A percentile compares a stretch with the other conserved stretches of the same genome.
Evolutionary conservation across 306 rosid species (phyloP).

Genomic region (Cucurbita moschata): DNA sequence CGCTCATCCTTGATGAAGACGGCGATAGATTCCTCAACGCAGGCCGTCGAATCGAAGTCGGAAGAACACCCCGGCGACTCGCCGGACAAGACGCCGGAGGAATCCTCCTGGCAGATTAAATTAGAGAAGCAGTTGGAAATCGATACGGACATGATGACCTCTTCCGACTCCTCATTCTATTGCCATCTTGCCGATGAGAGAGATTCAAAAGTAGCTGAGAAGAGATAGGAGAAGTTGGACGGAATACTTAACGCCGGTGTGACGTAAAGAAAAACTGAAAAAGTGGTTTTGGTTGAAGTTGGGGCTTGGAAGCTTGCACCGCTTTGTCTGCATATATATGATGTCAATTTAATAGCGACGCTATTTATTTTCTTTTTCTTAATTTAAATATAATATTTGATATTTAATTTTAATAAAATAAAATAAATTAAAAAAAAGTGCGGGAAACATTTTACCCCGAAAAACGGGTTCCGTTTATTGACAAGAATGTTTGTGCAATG

Average conservation of each 20-base stretch:
- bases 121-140: conserved; percentile 47
- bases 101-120: conserved; percentile 65
- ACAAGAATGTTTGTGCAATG: conserved; percentile 6
- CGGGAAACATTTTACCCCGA: conserved; percentile 6
- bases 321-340: background rate
- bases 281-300: background rate
- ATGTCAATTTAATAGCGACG: background rate
- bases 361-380: background rate
- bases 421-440: background rate
- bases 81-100: conserved; percentile 45
- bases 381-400: background rate
- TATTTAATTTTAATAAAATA: background rate
- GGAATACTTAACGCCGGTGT: background rate
- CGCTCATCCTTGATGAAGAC: conserved; percentile 68
- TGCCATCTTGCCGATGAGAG: conserved; percentile 13
- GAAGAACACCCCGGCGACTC: conserved; percentile 56
- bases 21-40: conserved; percentile 56
- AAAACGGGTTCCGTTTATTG: conserved; percentile 6
- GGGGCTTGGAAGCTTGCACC: conserved; percentile 16
- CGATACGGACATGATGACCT: conserved; percentile 57
- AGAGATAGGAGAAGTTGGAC: background rate
- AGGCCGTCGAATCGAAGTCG: conserved; percentile 29
- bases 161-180: conserved; percentile 36
- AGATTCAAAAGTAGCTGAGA: conserved; percentile 8
- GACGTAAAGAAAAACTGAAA: background rate